Percentiles rank a stretch among this genome's conserved stretches.
Conservation (phyloP, 73 alveolate genomes). For the Blepharisma japonicum region DNA sequence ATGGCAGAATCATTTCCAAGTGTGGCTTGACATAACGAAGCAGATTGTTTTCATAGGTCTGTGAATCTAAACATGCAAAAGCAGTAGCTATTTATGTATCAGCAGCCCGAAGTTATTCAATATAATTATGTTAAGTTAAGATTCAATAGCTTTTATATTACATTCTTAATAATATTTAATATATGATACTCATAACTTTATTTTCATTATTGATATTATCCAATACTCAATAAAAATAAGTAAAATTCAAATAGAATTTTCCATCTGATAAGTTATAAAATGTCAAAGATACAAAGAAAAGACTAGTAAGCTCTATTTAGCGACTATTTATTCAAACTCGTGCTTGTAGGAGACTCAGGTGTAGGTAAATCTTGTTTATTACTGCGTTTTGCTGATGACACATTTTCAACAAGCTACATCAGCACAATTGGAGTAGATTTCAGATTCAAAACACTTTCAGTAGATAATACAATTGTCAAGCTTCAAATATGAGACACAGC, state of each 20-base stretch:
- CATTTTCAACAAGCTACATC: conserved; percentile 72
- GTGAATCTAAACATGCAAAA: too few relatives aligned
- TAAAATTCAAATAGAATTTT: background rate
- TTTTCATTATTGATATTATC: too few relatives aligned
- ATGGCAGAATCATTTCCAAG: too few relatives aligned
- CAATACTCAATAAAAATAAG: background rate
- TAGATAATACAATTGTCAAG: conserved; percentile 48
- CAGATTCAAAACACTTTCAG: conserved; percentile 48
- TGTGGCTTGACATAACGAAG: too few relatives aligned
- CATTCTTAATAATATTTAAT: too few relatives aligned
- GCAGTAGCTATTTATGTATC: too few relatives aligned
- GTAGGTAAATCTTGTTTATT: conserved; percentile 82
- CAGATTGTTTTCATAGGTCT: too few relatives aligned
- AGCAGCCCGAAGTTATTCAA: too few relatives aligned
- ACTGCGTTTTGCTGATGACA: conserved; percentile 84
- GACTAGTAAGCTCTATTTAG: conserved; percentile 5
- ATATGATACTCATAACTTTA: too few relatives aligned
- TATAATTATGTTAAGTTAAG: too few relatives aligned
- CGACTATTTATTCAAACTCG: conserved; percentile 78
- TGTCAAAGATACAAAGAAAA: background rate
- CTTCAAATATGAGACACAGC: conserved; percentile 62
- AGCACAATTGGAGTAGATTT: conserved; percentile 90
- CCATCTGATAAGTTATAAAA: too few relatives aligned
- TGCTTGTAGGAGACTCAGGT: conserved; percentile 83
- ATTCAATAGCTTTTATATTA: too few relatives aligned